phyloP scores from a whole-genome alignment of 2,329 filamentous ascomycete genomes.

The Scedosporium minutisporum region DNA sequence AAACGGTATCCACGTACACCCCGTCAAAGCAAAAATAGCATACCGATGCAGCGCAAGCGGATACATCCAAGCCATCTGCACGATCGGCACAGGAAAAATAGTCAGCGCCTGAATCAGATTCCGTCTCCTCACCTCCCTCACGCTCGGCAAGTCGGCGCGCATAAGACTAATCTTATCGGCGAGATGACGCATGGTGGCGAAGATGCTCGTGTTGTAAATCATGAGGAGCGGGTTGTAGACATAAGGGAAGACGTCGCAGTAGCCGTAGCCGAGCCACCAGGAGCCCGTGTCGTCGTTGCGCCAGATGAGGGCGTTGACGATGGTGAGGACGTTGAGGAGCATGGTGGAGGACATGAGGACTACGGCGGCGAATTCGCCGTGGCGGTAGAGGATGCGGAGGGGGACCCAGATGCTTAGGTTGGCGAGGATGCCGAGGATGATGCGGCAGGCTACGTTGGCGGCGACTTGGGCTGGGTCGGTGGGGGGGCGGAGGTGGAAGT shows the following conservation, averaged over 20 bases:
- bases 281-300: conserved; percentile 34
- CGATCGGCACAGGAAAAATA: conserved; percentile 42
- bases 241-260: conserved; percentile 44
- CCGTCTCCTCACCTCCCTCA: conserved; percentile 30
- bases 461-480: conserved; percentile 19
- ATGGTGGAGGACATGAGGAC: conserved; percentile 37
- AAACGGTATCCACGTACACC: conserved; percentile 36
- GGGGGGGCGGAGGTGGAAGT: conserved; percentile 11
- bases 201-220: conserved; percentile 39
- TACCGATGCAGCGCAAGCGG: conserved; percentile 39
- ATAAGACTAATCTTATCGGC: conserved; percentile 37
- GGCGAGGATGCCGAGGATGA: conserved; percentile 34
- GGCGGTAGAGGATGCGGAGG: conserved; percentile 37
- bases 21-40: conserved; percentile 36
- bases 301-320: conserved; percentile 45
- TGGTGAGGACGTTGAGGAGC: conserved; percentile 36
- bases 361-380: conserved; percentile 44
- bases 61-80: conserved; percentile 39
- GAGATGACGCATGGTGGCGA: conserved; percentile 46
- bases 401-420: conserved; percentile 40
- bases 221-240: conserved; percentile 35
- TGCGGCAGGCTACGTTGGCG: conserved; percentile 39
- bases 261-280: conserved; percentile 43
- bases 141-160: conserved; percentile 28
- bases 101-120: conserved; percentile 39